Percentiles rank a stretch among this genome's conserved stretches.
phyloP scores from a whole-genome alignment of 2,329 filamentous ascomycete species.

The Fusarium circinatum region DNA sequence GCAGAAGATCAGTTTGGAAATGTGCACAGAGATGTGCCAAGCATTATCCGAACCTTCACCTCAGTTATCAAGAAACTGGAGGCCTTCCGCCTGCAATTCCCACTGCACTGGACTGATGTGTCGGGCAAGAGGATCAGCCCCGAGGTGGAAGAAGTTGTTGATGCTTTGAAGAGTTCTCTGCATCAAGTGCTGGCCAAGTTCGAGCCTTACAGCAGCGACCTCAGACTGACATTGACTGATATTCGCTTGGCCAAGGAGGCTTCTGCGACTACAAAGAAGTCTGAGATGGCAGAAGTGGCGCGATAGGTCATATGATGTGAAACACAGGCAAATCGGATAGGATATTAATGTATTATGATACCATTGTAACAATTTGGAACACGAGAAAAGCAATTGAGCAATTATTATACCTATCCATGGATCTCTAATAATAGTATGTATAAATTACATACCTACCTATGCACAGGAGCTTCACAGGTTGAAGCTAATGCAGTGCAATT shows the following conservation, averaged over 20 bases:
- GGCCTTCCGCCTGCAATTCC: constrained; percentile 67
- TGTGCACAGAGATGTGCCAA: constrained; percentile 83
- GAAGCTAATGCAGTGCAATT: constrained; percentile 14
- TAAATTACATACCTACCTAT: background rate
- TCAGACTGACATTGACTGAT: constrained; percentile 77
- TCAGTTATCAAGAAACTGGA: constrained; percentile 75
- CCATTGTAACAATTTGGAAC: constrained; percentile 35
- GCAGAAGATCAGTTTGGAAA: constrained; percentile 85
- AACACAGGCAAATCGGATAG: constrained; percentile 17
- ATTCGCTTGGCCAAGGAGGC: constrained; percentile 79
- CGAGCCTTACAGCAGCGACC: constrained; percentile 75
- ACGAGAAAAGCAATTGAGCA: background rate
- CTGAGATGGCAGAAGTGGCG: constrained; percentile 45
- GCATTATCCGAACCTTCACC: constrained; percentile 79
- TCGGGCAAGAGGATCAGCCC: constrained; percentile 63
- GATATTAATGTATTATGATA: constrained; percentile 45
- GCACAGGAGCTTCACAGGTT: background rate
- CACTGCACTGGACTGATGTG: constrained; percentile 83
- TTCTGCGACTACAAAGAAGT: constrained; percentile 49
- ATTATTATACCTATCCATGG: background rate
- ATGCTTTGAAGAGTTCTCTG: constrained; percentile 72
- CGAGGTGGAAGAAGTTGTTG: constrained; percentile 78
- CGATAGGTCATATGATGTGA: constrained; percentile 22
- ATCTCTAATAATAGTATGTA: background rate
- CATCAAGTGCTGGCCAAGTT: constrained; percentile 75